phyloP scores from a whole-genome alignment of 1,284 basidiomycete genomes.

The Stygiomarasmius scandens region DNA sequence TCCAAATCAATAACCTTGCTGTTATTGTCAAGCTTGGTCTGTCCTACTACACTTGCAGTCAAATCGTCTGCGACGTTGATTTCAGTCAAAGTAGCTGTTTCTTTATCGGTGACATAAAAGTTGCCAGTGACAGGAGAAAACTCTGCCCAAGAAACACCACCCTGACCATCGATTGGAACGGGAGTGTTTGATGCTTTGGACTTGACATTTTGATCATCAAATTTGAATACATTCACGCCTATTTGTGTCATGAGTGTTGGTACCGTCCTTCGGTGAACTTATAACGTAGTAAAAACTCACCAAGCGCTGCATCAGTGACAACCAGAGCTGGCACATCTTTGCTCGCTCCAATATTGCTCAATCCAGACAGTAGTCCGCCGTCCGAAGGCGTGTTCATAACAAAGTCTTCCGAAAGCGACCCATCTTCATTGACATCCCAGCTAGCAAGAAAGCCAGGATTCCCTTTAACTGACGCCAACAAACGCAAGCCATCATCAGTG shows the following conservation, averaged over 20 bases:
- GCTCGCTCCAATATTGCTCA: neutral
- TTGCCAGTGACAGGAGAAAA: slow-evolving; percentile 1
- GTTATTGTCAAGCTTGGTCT: neutral
- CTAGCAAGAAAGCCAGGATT: neutral
- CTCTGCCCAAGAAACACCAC: neutral
- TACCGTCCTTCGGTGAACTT: too few species aligned
- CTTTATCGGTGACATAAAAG: slow-evolving; percentile 4
- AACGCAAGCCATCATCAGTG: neutral
- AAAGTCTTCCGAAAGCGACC: neutral
- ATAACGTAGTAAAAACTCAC: too few species aligned
- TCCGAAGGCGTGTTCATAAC: neutral
- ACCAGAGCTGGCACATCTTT: neutral
- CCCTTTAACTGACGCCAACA: neutral
- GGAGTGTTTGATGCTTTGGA: neutral
- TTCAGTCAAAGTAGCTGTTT: neutral
- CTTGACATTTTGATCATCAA: neutral
- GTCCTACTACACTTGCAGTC: neutral
- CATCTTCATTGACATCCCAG: neutral
- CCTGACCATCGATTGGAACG: neutral
- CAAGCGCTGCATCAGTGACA: neutral
- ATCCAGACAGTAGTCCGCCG: neutral
- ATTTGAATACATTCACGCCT: neutral
- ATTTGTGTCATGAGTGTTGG: too few species aligned
- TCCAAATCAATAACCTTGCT: slow-evolving; percentile 1
- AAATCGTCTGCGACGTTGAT: slow-evolving; percentile 2